Conservation (phyloP, 495 filamentous ascomycete genomes). For the Glutinoglossum americanum region DNA sequence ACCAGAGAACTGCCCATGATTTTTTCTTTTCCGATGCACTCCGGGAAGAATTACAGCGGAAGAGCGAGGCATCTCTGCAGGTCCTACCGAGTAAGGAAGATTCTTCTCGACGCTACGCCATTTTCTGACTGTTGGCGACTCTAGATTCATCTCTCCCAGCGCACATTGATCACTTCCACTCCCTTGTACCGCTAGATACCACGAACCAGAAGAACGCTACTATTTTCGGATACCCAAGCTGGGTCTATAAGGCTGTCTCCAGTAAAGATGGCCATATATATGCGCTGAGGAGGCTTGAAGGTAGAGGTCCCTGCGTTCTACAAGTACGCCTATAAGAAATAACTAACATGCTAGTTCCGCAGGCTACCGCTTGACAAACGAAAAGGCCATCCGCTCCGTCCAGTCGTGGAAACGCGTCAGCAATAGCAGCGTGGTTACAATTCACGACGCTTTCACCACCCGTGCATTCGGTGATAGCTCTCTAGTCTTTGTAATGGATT, state of each 20-base stretch:
- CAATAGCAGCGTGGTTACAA: conserved; percentile 62
- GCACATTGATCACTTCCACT: conserved; percentile 67
- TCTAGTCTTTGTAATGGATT: conserved; percentile 82
- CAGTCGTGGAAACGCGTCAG: conserved; percentile 80
- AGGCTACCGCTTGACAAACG: conserved; percentile 68
- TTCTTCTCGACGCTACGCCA: neutral
- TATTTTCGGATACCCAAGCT: conserved; percentile 67
- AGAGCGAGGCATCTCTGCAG: conserved; percentile 65
- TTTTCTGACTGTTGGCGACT: neutral
- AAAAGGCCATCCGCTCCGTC: conserved; percentile 63
- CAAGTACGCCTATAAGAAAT: conserved; percentile 2
- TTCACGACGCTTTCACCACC: conserved; percentile 86
- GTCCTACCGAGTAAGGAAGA: conserved; percentile 49
- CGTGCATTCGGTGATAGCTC: conserved; percentile 85
- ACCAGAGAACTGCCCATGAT: conserved; percentile 69
- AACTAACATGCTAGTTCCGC: neutral
- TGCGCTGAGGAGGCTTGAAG: conserved; percentile 68
- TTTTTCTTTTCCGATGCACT: conserved; percentile 73
- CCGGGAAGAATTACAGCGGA: conserved; percentile 75
- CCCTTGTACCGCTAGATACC: conserved; percentile 73
- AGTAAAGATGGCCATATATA: conserved; percentile 70
- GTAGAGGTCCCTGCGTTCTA: conserved; percentile 20
- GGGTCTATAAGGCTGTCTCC: conserved; percentile 90
- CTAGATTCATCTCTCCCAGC: conserved; percentile 46
- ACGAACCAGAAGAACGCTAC: conserved; percentile 51